A percentile compares a stretch with the other conserved stretches of the same genome.
Evolutionary conservation across 2,329 filamentous ascomycete species (phyloP).

Genomic region (Ophiostoma sp.): DNA sequence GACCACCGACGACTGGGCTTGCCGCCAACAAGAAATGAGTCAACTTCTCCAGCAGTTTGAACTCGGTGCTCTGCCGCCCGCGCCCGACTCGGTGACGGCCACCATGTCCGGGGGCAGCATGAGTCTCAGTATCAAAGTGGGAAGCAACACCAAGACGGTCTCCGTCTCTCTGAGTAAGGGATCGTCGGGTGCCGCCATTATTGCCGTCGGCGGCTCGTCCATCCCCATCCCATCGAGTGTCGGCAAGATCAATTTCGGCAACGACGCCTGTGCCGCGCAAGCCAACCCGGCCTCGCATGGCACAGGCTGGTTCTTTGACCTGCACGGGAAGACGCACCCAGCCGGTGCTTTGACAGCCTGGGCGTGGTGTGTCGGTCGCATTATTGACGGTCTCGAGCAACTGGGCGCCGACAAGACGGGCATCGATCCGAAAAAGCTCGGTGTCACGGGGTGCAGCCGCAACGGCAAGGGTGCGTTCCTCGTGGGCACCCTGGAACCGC

Average conservation of each 20-base stretch:
- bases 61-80: constrained; percentile 50
- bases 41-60: constrained; percentile 53
- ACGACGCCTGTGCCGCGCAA: constrained; percentile 52
- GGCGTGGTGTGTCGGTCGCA: constrained; percentile 62
- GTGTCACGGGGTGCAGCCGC: constrained; percentile 63
- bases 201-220: constrained; percentile 56
- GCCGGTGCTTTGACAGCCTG: constrained; percentile 62
- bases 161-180: constrained; percentile 45
- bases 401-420: constrained; percentile 43
- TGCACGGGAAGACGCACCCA: constrained; percentile 56
- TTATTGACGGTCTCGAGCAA: constrained; percentile 60
- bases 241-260: constrained; percentile 60
- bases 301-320: constrained; percentile 53
- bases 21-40: constrained; percentile 51
- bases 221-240: constrained; percentile 57
- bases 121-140: constrained; percentile 47
- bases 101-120: constrained; percentile 46
- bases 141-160: constrained; percentile 48
- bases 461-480: constrained; percentile 65
- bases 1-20: constrained; percentile 49
- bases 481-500: constrained; percentile 60
- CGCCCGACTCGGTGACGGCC: constrained; percentile 49
- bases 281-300: constrained; percentile 42
- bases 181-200: constrained; percentile 51
- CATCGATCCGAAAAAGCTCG: constrained; percentile 53